Percentiles rank a stretch among this genome's conserved stretches.
These are phyloP conservation scores for Mycena polygramma DNA, from an alignment of 768 basidiomycete species.

Conservation along the genomic window DNA sequence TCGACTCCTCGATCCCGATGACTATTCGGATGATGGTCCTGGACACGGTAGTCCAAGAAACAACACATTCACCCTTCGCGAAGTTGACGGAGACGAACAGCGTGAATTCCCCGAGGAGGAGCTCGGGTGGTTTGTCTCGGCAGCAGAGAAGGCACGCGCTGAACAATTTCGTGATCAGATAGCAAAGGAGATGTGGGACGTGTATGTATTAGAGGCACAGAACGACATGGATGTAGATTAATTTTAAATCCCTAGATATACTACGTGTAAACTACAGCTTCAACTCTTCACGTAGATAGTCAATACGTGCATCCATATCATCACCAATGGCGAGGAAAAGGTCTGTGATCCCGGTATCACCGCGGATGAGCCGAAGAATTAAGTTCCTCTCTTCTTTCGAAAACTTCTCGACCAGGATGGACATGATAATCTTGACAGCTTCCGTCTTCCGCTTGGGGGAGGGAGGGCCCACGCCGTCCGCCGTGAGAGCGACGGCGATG, in stretches of 20 bases:
- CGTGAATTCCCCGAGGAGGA: conserved; percentile 3
- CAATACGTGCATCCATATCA: neutral
- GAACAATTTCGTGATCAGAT: neutral
- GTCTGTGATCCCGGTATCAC: conserved; percentile 2
- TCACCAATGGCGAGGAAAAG: neutral
- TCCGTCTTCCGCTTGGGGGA: conserved; percentile 2
- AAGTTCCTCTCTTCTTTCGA: neutral
- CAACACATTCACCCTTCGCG: neutral
- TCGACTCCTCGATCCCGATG: neutral
- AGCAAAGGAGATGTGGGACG: neutral
- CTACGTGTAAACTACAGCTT: neutral
- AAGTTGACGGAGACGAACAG: neutral
- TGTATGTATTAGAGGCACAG: neutral
- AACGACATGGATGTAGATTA: neutral
- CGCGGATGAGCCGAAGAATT: conserved; percentile 2
- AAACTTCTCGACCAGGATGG: neutral
- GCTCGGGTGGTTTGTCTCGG: neutral
- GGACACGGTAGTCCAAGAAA: conserved; percentile 2
- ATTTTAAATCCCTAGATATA: neutral
- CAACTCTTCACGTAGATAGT: conserved; percentile 9
- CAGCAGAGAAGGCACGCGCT: neutral
- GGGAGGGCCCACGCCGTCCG: neutral
- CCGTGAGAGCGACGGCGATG: conserved; percentile 1
- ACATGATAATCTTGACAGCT: neutral
- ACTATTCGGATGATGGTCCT: neutral